Evolutionary conservation across 2,329 filamentous ascomycete genomes (phyloP), one percentile per base, ranked within the genome.

Genomic region (Xylaria sp.): DNA sequence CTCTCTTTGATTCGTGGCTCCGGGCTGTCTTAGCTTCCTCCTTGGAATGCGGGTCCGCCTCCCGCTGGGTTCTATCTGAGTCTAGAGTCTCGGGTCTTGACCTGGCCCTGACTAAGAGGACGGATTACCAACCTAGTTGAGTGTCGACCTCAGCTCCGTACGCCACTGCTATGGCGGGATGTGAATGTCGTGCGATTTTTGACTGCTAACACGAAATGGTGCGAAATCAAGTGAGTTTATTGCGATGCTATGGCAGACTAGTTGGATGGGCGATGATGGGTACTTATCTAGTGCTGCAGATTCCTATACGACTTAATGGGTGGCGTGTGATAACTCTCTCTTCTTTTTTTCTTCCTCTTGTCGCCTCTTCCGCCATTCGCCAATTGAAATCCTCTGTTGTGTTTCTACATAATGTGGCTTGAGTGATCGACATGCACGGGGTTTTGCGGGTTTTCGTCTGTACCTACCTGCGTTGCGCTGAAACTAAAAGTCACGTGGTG

Each of bases 401-500:
- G 27, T 30, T 32, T 61, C 19, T 27, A 8, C 7, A 32, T 19
- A 8, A 47, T 47, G 42, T 51, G 48, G 48, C n/a, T 51, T 27
- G 24, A 12, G 48, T 27, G 24, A 51, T 51, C 48, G 48, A 51
- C 21, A 51, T 21, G 8, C 21, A 9, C 17, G 19, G 48, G 21
- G 30, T 27, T 30, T 51, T 6, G 34, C 34, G 34, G 34, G 9
- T 30, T 27, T 51, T 12, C 21, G 9, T 12, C 24, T 21, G 48
- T 7, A n/a, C 8, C 9, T 21, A 19, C 48, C 27, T 51, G 21
- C 19, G 24, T 51, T 27, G 21, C 4, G 9, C n/a, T 17, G 51
- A 34, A 54, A 36, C 51, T 34, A 17, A 53, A 53, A 27, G 11
- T 63, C 60, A 63, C 51, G 51, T 63, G 60, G 39, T 48, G 60